A percentile compares a stretch with the other conserved stretches of the same genome.
Conservation (phyloP, 768 basidiomycete species). For the Cantharellus anzutake region DNA sequence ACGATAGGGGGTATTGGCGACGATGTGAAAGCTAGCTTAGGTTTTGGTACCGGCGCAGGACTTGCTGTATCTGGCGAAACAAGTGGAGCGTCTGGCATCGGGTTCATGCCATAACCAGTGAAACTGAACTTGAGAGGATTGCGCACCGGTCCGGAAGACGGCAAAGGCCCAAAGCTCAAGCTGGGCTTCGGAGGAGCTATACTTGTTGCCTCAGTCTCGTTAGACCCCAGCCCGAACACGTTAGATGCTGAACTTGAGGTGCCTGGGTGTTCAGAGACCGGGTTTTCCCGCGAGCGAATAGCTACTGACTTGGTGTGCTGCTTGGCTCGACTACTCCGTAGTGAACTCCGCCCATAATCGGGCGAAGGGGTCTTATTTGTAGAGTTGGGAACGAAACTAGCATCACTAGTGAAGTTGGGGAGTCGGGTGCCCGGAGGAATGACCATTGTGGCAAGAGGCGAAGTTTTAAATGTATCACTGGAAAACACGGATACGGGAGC, state of each 20-base stretch:
- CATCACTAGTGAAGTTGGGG: not conserved
- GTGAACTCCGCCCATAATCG: not conserved
- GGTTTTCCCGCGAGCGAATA: not conserved
- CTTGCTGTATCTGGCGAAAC: too few species aligned
- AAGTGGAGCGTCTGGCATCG: not conserved
- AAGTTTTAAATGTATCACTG: too few species aligned
- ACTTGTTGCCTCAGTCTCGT: not conserved
- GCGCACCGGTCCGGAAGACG: not conserved
- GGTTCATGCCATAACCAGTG: not conserved
- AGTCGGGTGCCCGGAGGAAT: not conserved
- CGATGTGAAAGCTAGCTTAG: too few species aligned
- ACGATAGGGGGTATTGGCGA: too few species aligned
- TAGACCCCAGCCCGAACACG: not conserved
- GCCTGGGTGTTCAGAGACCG: not conserved
- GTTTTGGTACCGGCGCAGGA: too few species aligned
- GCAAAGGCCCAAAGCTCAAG: not conserved
- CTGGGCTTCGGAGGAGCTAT: not conserved
- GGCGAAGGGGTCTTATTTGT: not conserved
- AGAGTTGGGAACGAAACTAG: not conserved
- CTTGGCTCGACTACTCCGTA: not conserved
- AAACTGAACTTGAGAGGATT: not conserved
- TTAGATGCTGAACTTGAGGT: not conserved
- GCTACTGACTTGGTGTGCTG: slow-evolving; percentile 8
- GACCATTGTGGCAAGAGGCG: not conserved
- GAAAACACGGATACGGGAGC: not conserved